Percentiles rank a stretch among this genome's conserved stretches.
Evolutionary conservation across 2,329 filamentous ascomycete species (phyloP).

Genomic region (Colletotrichum musae): DNA sequence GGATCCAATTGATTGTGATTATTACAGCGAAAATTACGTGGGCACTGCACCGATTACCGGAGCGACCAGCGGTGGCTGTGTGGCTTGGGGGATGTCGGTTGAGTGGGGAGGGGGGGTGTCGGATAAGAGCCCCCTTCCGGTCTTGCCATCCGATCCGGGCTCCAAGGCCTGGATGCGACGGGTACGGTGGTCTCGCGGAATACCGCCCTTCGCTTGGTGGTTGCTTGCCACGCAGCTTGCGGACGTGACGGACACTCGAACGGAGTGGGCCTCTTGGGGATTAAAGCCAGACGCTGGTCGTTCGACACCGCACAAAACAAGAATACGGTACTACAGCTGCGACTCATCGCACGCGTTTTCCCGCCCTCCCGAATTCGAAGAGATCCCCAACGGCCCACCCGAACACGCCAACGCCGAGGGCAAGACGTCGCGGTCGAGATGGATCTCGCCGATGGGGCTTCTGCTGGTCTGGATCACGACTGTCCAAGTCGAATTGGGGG

Average conservation of each 20-base stretch:
- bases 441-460: constrained; percentile 7
- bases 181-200: constrained; percentile 27
- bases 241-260: constrained; percentile 11
- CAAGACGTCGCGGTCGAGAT: constrained; percentile 17
- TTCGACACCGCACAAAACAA: constrained; percentile 21
- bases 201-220: constrained; percentile 8
- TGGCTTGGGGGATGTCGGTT: no score
- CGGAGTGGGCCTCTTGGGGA: constrained; percentile 27
- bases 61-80: no score
- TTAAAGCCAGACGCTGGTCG: constrained; percentile 15
- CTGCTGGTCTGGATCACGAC: constrained; percentile 28
- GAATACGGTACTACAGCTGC: constrained; percentile 10
- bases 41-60: no score
- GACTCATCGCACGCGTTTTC: constrained; percentile 12
- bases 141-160: constrained; percentile 35
- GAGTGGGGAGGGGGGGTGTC: no score
- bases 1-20: no score
- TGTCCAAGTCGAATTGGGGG: constrained; percentile 29
- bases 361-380: background rate
- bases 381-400: background rate
- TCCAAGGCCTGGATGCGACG: constrained; percentile 5
- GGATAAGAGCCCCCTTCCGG: no score
- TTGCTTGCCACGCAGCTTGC: constrained; percentile 18
- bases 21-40: no score
- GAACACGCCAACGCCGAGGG: background rate